phyloP scores from a whole-genome alignment of 176 grass and related monocot genomes.

The Bolboschoenus planiculmis region DNA sequence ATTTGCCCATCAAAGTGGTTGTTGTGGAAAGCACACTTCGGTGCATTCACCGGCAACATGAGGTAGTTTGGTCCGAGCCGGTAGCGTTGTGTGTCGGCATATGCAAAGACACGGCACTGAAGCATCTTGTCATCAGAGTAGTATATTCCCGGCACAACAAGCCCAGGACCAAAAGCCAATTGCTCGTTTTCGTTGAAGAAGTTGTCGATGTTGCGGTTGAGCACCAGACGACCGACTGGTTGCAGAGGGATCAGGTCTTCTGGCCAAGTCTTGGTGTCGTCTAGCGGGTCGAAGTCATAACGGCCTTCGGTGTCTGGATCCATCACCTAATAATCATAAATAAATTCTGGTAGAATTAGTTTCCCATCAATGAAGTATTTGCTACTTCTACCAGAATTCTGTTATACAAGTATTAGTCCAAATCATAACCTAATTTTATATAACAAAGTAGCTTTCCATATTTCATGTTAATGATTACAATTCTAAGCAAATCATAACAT shows the following conservation, averaged over 20 bases:
- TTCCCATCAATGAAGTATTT: not conserved
- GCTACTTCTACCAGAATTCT: conserved; percentile 1
- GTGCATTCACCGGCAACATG: conserved; percentile 84
- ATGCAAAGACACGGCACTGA: conserved; percentile 86
- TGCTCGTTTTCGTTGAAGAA: conserved; percentile 98
- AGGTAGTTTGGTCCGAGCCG: conserved; percentile 75
- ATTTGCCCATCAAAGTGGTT: conserved; percentile 76
- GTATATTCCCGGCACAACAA: conserved; percentile 82
- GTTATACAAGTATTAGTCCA: not conserved
- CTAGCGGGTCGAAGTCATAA: conserved; percentile 82
- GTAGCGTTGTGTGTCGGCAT: conserved; percentile 87
- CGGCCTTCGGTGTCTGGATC: conserved; percentile 55
- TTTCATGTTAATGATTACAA: not conserved
- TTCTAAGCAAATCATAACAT: not conserved
- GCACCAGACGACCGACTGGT: conserved; percentile 59
- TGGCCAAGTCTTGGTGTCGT: conserved; percentile 94
- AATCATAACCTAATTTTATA: not conserved
- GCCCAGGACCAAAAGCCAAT: conserved; percentile 70
- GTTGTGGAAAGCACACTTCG: conserved; percentile 56
- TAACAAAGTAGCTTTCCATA: not conserved
- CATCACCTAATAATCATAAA: conserved; percentile 40
- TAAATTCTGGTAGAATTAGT: not conserved
- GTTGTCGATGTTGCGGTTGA: conserved; percentile 86
- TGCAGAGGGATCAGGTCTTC: conserved; percentile 65
- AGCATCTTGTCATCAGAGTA: conserved; percentile 99